A percentile compares a stretch with the other conserved stretches of the same genome.
phyloP scores from a whole-genome alignment of 2,329 filamentous ascomycete genomes.

The Furcasterigmium sp. region DNA sequence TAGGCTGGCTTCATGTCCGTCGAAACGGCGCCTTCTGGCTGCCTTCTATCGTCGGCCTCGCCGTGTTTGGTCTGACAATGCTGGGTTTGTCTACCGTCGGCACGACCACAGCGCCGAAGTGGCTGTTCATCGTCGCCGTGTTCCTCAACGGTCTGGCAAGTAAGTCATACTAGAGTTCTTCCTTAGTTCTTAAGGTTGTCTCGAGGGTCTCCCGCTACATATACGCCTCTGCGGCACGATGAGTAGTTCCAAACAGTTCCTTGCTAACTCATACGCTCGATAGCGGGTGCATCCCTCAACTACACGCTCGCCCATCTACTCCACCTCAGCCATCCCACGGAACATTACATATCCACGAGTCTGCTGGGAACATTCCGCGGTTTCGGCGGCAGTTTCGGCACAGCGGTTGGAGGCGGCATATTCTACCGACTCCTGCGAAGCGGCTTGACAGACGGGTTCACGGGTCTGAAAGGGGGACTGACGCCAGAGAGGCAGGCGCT shows the following conservation, averaged over 20 bases:
- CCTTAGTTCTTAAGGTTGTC: too few species aligned
- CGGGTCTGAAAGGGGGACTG: conserved; percentile 34
- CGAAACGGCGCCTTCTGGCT: conserved; percentile 69
- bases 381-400: conserved; percentile 77
- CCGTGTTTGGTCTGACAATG: conserved; percentile 57
- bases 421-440: conserved; percentile 59
- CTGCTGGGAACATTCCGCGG: conserved; percentile 75
- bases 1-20: conserved; percentile 71
- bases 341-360: conserved; percentile 71
- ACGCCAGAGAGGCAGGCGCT: conserved; percentile 29
- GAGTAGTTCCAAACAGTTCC: too few species aligned
- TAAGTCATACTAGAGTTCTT: too few species aligned
- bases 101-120: conserved; percentile 42
- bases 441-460: conserved; percentile 53
- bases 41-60: conserved; percentile 54
- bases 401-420: conserved; percentile 71
- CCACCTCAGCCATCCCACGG: conserved; percentile 60
- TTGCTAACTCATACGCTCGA: too few species aligned
- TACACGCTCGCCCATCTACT: conserved; percentile 78
- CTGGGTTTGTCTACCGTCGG: conserved; percentile 50
- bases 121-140: conserved; percentile 53
- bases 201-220: too few species aligned
- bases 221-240: too few species aligned
- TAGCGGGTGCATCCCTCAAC: conserved; percentile 69
- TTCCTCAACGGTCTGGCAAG: conserved; percentile 68